Conservation (phyloP, 2,329 filamentous ascomycete genomes). For the Blastomyces silverae region DNA sequence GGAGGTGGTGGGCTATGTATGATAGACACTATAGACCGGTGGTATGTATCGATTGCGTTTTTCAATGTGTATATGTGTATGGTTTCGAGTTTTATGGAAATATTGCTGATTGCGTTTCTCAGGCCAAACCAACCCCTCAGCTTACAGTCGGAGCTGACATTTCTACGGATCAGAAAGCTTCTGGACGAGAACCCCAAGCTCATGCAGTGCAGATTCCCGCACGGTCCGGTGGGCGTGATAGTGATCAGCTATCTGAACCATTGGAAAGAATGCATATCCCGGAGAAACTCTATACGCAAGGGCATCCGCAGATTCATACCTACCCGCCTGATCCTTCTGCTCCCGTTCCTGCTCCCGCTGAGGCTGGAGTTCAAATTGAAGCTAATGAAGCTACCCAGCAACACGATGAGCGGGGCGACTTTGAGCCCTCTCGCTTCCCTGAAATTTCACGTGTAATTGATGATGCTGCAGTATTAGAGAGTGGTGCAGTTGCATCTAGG, state of each 20-base stretch:
- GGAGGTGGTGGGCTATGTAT: slow-evolving; percentile 90
- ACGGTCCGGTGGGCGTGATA: neutral
- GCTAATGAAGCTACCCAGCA: neutral
- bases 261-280: neutral
- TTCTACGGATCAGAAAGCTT: neutral
- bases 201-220: neutral
- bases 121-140: slow-evolving; percentile 1
- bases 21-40: slow-evolving; percentile 68
- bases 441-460: neutral
- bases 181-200: neutral
- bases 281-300: neutral
- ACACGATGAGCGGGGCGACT: neutral
- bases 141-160: neutral
- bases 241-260: neutral
- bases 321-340: neutral
- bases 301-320: neutral
- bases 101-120: neutral
- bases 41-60: slow-evolving; percentile 20
- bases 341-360: neutral
- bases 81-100: neutral
- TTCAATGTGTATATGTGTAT: neutral
- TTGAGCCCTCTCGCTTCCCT: neutral
- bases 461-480: neutral
- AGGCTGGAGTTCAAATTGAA: neutral
- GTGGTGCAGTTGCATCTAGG: neutral